These are phyloP conservation scores for Leptodontidium sp. DNA, from an alignment of 2,329 filamentous ascomycete genomes.

Conservation along the genomic window DNA sequence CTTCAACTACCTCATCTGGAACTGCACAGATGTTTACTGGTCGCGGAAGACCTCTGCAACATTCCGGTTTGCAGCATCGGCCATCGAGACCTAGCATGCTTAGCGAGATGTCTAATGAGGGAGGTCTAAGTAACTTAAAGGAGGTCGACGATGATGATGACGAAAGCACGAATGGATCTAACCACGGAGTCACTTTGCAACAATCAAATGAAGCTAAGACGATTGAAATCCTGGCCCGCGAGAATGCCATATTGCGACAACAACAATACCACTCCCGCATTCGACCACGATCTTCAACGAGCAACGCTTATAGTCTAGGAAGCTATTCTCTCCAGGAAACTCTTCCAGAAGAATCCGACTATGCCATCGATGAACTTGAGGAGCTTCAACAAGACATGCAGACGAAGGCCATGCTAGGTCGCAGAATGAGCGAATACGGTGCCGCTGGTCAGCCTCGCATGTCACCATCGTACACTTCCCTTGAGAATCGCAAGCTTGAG, in stretches of 20 bases:
- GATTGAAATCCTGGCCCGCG: constrained; percentile 68
- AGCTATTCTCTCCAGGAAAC: constrained; percentile 66
- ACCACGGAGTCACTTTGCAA: constrained; percentile 62
- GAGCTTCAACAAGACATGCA: constrained; percentile 52
- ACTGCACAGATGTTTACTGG: constrained; percentile 37
- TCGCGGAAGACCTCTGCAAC: constrained; percentile 54
- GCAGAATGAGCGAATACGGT: constrained; percentile 50
- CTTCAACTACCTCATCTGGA: constrained; percentile 37
- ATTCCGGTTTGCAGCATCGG: constrained; percentile 78
- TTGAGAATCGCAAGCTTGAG: constrained; percentile 69
- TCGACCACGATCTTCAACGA: constrained; percentile 65
- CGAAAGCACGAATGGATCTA: constrained; percentile 63
- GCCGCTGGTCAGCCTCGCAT: constrained; percentile 43
- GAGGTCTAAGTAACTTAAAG: constrained; percentile 72
- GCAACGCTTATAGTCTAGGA: constrained; percentile 60
- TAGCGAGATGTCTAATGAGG: constrained; percentile 74
- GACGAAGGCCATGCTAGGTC: constrained; percentile 42
- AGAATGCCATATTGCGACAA: constrained; percentile 69
- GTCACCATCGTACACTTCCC: constrained; percentile 48
- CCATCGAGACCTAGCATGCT: constrained; percentile 82
- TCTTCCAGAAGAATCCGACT: constrained; percentile 72
- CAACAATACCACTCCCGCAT: constrained; percentile 65
- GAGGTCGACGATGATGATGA: constrained; percentile 74
- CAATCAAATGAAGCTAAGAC: constrained; percentile 62
- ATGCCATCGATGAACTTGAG: constrained; percentile 76